Base-by-base conservation (phyloP, 1,284 basidiomycete genomes). In the Sporisorium reilianum region DNA sequence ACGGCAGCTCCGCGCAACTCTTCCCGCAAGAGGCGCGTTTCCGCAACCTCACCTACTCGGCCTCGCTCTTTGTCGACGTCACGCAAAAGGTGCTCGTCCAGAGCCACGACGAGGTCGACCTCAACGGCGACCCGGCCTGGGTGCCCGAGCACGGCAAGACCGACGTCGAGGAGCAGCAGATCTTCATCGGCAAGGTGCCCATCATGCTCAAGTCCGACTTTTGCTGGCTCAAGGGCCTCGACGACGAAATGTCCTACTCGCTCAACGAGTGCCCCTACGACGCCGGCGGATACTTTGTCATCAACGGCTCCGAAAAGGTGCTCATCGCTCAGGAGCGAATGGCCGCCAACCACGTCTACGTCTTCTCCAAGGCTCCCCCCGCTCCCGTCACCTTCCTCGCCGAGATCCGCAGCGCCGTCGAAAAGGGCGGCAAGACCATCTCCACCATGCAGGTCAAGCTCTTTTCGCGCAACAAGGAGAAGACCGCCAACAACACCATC, bases 271-370 rank as follows among this genome's bases (percentile, higher is more conserved):
- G 96, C 82, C 96, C 96, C 2, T 96, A 95, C 84, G 97, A 99
- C 64, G 64, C 75, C 9, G 96, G 96, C 85, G 96, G 96, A 67
- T 99, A 99, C 86, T 99, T 99, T 85, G 94, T 99, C 85, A 98
- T 99, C 87, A 99, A 98, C 81, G 96, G 96, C 28, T 99, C 97
- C 1, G 96, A 99, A 86, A 99, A 99, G 86, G 96, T 99, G 28
- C 89, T 99, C 75, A 99, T 99, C 86, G 96, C 97, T 0, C 96
- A 99, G 85, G 96, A 99, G 86, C 91, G 97, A 56, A 99, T 99
- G 95, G 96, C 97, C 10, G 96, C 95, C 42, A 99, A 99, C 86
- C 95, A 97, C 82, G 97, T 99, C 80, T 99, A 99, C 85, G 95
- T 98, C 64, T 99, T 99, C 85, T 94, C 95, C 64, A 99, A 99